Base-by-base conservation (phyloP, 768 basidiomycete genomes). In the Suillus americanus region DNA sequence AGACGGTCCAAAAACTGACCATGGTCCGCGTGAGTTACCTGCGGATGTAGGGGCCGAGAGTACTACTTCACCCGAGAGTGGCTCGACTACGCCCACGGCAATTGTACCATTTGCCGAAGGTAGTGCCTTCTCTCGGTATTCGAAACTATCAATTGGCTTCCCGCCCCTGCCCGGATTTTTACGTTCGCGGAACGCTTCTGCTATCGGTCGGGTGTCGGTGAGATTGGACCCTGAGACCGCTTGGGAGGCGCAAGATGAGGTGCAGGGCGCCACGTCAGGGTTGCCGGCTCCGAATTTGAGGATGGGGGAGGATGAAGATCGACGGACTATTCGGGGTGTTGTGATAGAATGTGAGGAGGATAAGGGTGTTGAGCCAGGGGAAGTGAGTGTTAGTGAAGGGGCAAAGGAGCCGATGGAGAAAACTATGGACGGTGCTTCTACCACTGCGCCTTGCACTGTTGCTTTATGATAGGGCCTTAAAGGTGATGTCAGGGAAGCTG, bases 111-210 rank as follows among this genome's bases (percentile, higher is more conserved):
- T 43, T 30, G 46, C 72, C 70, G 57, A 82, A 73, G 72, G 82
- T 76, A 55, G 61, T 18, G 62, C 75, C 20, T 62, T 67, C 25
- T 72, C 74, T 48, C 74, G 73, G 50, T 77, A 78, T 86, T 87
- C 78, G 57, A 76, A 76, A 60, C 67, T 76, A 54, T 74, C 76
- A 59, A 83, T 88, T 69, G 85, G 81, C 67, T 82, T 90, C 67
- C 82, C 85, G 56, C 86, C 89, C 6, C 81, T 91, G 45, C 80
- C 89, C 53, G 87, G 84, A 35, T 86, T 90, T 72, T 79, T 88
- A 62, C 85, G 89, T 43, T 79, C 82, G 25, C 85, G 89, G 57
- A 83, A 89, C 72, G 83, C 87, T 37, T 84, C 87, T 23, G 79
- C 72, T 59, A 63, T 68, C 60, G 71, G 72, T 25, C 73, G 68